Conservation (phyloP, 495 filamentous ascomycete species). For the Pyrenula aspistea region DNA sequence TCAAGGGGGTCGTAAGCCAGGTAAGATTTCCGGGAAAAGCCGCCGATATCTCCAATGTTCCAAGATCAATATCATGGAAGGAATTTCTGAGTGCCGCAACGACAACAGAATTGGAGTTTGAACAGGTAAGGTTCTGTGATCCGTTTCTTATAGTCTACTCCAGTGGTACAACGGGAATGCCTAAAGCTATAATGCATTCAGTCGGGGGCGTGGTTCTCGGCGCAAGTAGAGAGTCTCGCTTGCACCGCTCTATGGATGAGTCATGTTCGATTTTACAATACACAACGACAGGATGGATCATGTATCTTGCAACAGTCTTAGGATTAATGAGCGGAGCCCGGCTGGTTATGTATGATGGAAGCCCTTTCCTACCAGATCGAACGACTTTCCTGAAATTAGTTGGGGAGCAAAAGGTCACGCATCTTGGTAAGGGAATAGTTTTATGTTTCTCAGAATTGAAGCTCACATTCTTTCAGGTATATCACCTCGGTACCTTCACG, state of each 20-base stretch:
- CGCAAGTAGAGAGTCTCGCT: constrained; percentile 43
- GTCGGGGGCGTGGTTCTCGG: constrained; percentile 49
- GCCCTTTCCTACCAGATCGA: constrained; percentile 57
- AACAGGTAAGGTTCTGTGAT: constrained; percentile 50
- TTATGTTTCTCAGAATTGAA: constrained; percentile 5
- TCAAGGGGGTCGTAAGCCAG: constrained; percentile 51
- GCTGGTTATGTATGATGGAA: constrained; percentile 63
- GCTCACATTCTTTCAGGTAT: constrained; percentile 48
- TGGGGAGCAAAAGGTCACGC: constrained; percentile 44
- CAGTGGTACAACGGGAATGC: constrained; percentile 59
- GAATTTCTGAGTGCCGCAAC: constrained; percentile 36
- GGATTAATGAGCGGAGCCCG: constrained; percentile 42
- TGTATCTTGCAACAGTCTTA: constrained; percentile 43
- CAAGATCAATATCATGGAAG: constrained; percentile 36
- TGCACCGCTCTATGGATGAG: constrained; percentile 42
- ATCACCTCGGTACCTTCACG: constrained; percentile 62
- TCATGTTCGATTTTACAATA: constrained; percentile 42
- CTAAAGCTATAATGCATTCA: constrained; percentile 67
- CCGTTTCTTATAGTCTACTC: constrained; percentile 65
- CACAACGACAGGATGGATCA: constrained; percentile 71
- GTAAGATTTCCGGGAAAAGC: constrained; percentile 46
- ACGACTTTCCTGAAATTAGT: constrained; percentile 45
- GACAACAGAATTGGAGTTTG: constrained; percentile 34
- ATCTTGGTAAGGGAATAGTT: constrained; percentile 2
- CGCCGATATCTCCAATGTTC: constrained; percentile 44